phyloP scores from a whole-genome alignment of 1,284 basidiomycete genomes.

The Moniliella sp. region DNA sequence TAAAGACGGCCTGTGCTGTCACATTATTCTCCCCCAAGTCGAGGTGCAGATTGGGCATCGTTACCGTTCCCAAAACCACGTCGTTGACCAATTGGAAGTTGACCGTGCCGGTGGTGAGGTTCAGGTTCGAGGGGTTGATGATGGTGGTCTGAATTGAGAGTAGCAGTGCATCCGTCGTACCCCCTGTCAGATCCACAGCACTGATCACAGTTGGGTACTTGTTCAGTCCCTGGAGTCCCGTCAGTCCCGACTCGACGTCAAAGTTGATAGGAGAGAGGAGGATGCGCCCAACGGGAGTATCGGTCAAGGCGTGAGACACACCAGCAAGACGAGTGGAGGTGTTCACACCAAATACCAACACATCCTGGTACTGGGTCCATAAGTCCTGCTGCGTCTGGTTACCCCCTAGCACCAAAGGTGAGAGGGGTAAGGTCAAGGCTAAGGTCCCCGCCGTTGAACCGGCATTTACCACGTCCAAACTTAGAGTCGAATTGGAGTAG shows the following conservation, averaged over 20 bases:
- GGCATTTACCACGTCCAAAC: constrained; percentile 19
- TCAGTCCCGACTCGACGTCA: constrained; percentile 48
- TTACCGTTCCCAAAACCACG: constrained; percentile 14
- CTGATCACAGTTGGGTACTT: constrained; percentile 43
- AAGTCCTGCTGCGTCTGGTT: constrained; percentile 13
- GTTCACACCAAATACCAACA: constrained; percentile 36
- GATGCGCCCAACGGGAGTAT: constrained; percentile 47
- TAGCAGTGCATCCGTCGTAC: constrained; percentile 44
- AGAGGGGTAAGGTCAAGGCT: constrained; percentile 45
- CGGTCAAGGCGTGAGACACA: constrained; percentile 46
- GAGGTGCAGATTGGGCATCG: constrained; percentile 18
- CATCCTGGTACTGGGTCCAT: constrained; percentile 31
- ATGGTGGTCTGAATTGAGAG: constrained; percentile 44
- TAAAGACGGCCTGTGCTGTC: constrained; percentile 19
- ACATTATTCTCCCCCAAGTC: constrained; percentile 20
- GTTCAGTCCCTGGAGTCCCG: constrained; percentile 47
- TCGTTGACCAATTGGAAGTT: constrained; percentile 43
- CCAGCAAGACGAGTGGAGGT: constrained; percentile 47
- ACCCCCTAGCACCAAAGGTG: constrained; percentile 39
- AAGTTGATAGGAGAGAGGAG: constrained; percentile 54
- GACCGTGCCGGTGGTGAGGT: constrained; percentile 36
- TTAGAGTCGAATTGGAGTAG: constrained; percentile 6
- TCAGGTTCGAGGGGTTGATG: constrained; percentile 52
- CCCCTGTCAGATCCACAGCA: constrained; percentile 50
- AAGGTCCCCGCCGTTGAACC: constrained; percentile 48